Conservation (phyloP, 2,329 filamentous ascomycete genomes). For the Paecilomyces niveus region DNA sequence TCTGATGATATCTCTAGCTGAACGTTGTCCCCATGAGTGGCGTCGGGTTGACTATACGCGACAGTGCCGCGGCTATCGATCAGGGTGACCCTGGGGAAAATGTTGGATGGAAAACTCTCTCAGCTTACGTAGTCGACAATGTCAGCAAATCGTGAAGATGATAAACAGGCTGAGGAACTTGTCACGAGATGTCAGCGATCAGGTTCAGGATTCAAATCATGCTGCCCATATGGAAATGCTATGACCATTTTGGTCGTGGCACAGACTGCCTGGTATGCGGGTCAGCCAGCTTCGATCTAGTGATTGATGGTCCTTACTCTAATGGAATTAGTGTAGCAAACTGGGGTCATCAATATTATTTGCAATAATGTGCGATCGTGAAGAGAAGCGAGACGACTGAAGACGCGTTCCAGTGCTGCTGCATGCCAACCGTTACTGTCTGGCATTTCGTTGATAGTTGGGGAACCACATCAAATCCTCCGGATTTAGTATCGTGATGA, state of each 20-base stretch:
- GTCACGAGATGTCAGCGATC: not conserved
- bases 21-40: not conserved
- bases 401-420: not conserved
- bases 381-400: not conserved
- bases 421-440: not conserved
- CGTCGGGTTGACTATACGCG: not conserved
- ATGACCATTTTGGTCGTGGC: not conserved
- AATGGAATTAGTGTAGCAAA: not conserved
- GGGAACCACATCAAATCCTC: not conserved
- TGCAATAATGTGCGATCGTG: not conserved
- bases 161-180: not conserved
- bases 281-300: not conserved
- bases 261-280: not conserved
- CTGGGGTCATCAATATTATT: not conserved
- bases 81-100: not conserved
- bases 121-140: not conserved
- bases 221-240: not conserved
- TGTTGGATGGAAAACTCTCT: not conserved
- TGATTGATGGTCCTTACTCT: not conserved
- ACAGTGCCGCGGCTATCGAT: not conserved
- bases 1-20: not conserved
- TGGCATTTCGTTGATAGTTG: not conserved
- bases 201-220: not conserved
- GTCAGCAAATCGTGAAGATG: not conserved
- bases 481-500: not conserved